These are phyloP conservation scores for Tricholoma furcatifolium DNA, from an alignment of 768 basidiomycete genomes.

Conservation along the genomic window DNA sequence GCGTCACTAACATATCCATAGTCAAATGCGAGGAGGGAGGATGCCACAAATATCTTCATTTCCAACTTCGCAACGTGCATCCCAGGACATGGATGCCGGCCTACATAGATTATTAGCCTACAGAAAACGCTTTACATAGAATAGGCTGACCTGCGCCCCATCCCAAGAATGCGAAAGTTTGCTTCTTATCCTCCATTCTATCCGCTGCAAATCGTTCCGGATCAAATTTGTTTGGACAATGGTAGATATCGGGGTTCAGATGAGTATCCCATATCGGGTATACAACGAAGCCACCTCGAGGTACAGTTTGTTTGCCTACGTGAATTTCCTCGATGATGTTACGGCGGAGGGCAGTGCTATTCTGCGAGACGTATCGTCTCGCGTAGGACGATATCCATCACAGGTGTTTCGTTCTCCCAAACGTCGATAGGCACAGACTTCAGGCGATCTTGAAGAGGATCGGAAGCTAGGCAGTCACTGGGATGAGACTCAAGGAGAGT, in stretches of 20 bases:
- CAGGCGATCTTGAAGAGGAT: constrained; percentile 33
- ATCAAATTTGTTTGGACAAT: constrained; percentile 31
- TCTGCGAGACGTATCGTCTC: constrained; percentile 35
- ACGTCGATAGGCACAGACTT: constrained; percentile 29
- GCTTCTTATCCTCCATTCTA: constrained; percentile 34
- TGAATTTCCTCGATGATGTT: constrained; percentile 28
- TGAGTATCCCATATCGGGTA: constrained; percentile 31
- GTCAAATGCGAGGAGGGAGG: no score
- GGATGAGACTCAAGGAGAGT: constrained; percentile 25
- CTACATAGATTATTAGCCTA: no score
- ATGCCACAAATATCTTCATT: no score
- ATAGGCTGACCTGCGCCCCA: constrained; percentile 36
- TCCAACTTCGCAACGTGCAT: no score
- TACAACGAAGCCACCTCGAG: constrained; percentile 31
- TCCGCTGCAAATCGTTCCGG: constrained; percentile 28
- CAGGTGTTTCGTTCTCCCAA: constrained; percentile 40
- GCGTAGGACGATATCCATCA: constrained; percentile 32
- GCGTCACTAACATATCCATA: no score
- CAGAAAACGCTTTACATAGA: no score
- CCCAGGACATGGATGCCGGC: no score
- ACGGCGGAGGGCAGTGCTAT: constrained; percentile 29
- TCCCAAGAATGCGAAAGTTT: constrained; percentile 29
- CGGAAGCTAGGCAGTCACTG: constrained; percentile 19
- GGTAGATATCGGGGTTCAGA: constrained; percentile 33
- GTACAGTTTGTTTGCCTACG: constrained; percentile 21